A percentile compares a stretch with the other conserved stretches of the same genome.
Conservation (phyloP, 352 stramenopile species). For the Phytophthora multivora region DNA sequence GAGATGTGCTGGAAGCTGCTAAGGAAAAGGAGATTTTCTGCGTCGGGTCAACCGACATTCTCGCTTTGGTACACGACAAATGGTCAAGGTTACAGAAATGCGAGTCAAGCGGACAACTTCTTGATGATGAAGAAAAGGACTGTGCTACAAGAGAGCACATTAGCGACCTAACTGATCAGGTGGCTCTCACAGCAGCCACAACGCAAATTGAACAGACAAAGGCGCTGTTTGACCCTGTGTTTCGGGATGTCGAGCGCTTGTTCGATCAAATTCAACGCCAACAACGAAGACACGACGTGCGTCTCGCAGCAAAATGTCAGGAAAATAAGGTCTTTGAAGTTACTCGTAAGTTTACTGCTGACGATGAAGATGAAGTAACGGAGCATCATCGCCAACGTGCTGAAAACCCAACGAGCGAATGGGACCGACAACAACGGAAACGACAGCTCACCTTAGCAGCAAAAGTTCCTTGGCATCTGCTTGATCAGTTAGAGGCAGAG, state of each 20-base stretch:
- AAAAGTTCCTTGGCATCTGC: slow-evolving; percentile 71
- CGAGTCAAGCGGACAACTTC: background rate
- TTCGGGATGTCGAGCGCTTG: slow-evolving; percentile 53
- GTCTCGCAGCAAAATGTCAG: slow-evolving; percentile 6
- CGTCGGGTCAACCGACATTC: slow-evolving; percentile 51
- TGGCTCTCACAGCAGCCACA: slow-evolving; percentile 45
- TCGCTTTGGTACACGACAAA: slow-evolving; percentile 59
- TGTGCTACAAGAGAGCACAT: slow-evolving; percentile 35
- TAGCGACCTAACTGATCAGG: slow-evolving; percentile 47
- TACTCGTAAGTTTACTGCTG: background rate
- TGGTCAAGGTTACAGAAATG: slow-evolving; percentile 39
- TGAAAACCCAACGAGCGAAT: slow-evolving; percentile 6
- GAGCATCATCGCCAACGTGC: background rate
- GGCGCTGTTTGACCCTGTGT: slow-evolving; percentile 67
- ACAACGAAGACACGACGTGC: slow-evolving; percentile 30
- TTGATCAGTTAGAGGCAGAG: slow-evolving; percentile 67
- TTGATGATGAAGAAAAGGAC: slow-evolving; percentile 32
- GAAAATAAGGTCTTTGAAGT: background rate
- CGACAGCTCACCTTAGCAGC: slow-evolving; percentile 41
- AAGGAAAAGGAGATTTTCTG: slow-evolving; percentile 57
- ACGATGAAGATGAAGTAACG: slow-evolving; percentile 2
- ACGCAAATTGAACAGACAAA: slow-evolving; percentile 66
- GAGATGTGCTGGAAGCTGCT: slow-evolving; percentile 52
- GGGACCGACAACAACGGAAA: slow-evolving; percentile 39
- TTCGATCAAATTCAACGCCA: slow-evolving; percentile 49